phyloP scores from a whole-genome alignment of 768 basidiomycete genomes.

The Sarcodon aspratus region DNA sequence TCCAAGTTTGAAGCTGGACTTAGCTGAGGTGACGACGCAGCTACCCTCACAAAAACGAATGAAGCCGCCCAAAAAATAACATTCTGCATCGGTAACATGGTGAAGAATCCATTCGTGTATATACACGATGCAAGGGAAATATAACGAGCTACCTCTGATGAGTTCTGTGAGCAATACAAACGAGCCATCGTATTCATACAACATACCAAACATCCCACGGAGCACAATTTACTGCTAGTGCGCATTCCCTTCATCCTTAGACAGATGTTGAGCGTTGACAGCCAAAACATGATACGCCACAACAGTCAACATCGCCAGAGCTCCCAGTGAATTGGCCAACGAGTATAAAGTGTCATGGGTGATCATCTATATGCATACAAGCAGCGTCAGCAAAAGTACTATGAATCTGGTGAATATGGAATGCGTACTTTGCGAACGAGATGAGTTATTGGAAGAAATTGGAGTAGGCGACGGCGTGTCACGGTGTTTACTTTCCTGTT shows the following conservation, averaged over 20 bases:
- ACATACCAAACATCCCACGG: no score
- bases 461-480: neutral
- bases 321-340: slow-evolving; percentile 75
- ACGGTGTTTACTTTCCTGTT: neutral
- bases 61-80: no score
- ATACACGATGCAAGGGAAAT: no score
- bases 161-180: no score
- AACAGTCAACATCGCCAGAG: slow-evolving; percentile 78
- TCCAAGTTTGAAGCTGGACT: no score
- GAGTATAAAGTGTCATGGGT: slow-evolving; percentile 69
- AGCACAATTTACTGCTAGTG: no score
- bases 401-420: neutral
- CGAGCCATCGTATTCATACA: no score
- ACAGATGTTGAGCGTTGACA: slow-evolving; percentile 56
- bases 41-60: no score
- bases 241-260: slow-evolving; percentile 8
- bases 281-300: slow-evolving; percentile 87
- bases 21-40: no score
- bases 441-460: neutral
- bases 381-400: neutral
- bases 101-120: no score
- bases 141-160: no score
- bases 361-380: slow-evolving; percentile 47
- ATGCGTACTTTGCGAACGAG: neutral
- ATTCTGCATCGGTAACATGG: no score